These are phyloP conservation scores for Phellopilus nigrolimitatus DNA, from an alignment of 1,284 basidiomycete species.

Conservation along the genomic window DNA sequence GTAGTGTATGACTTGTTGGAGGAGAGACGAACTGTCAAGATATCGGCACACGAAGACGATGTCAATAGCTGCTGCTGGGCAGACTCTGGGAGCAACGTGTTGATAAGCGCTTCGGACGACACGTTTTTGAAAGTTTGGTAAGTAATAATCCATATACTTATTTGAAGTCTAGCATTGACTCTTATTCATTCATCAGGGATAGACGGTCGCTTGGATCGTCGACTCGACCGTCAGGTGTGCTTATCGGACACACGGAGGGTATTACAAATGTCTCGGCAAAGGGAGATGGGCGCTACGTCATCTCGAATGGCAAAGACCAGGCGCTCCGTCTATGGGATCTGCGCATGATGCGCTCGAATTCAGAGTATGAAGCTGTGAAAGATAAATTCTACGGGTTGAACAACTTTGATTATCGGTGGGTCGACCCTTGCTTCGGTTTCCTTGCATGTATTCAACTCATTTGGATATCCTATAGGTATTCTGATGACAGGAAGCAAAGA, in stretches of 20 bases:
- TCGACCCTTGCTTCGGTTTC: slow-evolving; percentile 8
- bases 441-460: slow-evolving; percentile 10
- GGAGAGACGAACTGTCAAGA: slow-evolving; percentile 75
- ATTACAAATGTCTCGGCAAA: slow-evolving; percentile 86
- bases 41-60: slow-evolving; percentile 83
- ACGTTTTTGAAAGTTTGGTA: slow-evolving; percentile 94
- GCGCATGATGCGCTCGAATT: slow-evolving; percentile 81
- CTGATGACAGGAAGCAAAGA: slow-evolving; percentile 61
- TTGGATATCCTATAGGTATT: slow-evolving; percentile 41
- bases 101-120: slow-evolving; percentile 93
- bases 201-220: slow-evolving; percentile 81
- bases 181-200: slow-evolving; percentile 54
- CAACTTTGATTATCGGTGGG: slow-evolving; percentile 79
- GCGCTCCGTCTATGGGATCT: slow-evolving; percentile 91
- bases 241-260: slow-evolving; percentile 94
- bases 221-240: slow-evolving; percentile 83
- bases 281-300: slow-evolving; percentile 91
- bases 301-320: slow-evolving; percentile 99
- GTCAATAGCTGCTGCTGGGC: slow-evolving; percentile 98
- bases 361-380: slow-evolving; percentile 59
- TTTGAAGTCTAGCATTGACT: slow-evolving; percentile 3
- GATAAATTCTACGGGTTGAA: slow-evolving; percentile 53
- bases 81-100: slow-evolving; percentile 85
- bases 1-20: slow-evolving; percentile 88
- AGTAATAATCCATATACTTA: slow-evolving; percentile 24